These are phyloP conservation scores for Syncephalastrum racemosum DNA, from an alignment of 371 early-diverging fungal genomes.

Conservation along the genomic window DNA sequence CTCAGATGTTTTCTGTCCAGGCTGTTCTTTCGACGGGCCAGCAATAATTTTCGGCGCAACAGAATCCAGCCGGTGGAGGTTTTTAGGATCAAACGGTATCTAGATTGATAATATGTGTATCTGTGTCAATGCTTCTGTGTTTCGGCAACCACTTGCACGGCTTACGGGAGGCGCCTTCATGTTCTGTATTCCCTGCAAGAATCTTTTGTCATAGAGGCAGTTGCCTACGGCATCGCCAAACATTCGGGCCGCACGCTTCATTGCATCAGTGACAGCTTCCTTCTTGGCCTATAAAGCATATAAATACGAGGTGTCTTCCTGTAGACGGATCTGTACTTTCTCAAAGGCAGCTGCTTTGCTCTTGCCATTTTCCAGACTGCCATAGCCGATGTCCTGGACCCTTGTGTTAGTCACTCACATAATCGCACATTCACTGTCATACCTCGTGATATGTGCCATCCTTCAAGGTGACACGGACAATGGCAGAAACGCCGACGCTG, in stretches of 20 bases:
- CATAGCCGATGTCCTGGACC: constrained; percentile 43
- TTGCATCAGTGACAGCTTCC: constrained; percentile 95
- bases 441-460: constrained; percentile 96
- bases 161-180: constrained; percentile 36
- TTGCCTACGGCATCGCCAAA: constrained; percentile 97
- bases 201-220: constrained; percentile 94
- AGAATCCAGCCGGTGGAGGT: too few species aligned
- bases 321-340: constrained; percentile 52
- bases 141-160: too few species aligned
- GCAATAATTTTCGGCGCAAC: too few species aligned
- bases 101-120: too few species aligned
- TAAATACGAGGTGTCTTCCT: too few species aligned
- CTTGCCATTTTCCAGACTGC: constrained; percentile 76
- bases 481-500: constrained; percentile 80
- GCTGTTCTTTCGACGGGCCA: too few species aligned
- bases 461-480: constrained; percentile 86
- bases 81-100: too few species aligned
- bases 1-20: too few species aligned
- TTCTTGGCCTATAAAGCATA: constrained; percentile 75
- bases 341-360: constrained; percentile 85
- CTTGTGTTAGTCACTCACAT: neutral
- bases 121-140: too few species aligned
- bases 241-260: constrained; percentile 90
- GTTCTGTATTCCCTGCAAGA: constrained; percentile 55
- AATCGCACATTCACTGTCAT: neutral